A percentile compares a stretch with the other conserved stretches of the same genome.
Conservation (phyloP, 1,284 basidiomycete genomes). For the Ceraceosorus guamensis region DNA sequence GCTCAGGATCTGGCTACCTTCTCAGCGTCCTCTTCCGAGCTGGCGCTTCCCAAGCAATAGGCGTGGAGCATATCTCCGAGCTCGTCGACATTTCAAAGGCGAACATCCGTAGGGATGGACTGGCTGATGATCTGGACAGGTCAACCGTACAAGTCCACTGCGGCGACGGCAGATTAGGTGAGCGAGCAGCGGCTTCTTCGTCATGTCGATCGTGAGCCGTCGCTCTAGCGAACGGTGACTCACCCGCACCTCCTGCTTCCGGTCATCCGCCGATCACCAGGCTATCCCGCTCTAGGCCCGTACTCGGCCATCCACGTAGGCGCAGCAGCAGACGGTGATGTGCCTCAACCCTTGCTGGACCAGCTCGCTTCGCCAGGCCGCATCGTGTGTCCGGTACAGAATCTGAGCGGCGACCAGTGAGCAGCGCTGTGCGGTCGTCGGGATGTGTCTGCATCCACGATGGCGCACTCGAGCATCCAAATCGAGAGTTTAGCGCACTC, state of each 20-base stretch:
- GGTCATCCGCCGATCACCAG: constrained; percentile 10
- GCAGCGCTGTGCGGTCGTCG: neutral
- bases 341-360: constrained; percentile 64
- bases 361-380: constrained; percentile 71
- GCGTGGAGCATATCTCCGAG: constrained; percentile 74
- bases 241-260: neutral
- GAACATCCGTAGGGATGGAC: constrained; percentile 67
- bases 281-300: constrained; percentile 55
- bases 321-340: constrained; percentile 64
- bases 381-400: constrained; percentile 89
- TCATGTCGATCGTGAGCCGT: too few relatives aligned
- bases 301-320: constrained; percentile 91
- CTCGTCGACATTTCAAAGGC: constrained; percentile 57
- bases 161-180: constrained; percentile 75
- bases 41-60: constrained; percentile 57
- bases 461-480: neutral
- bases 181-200: constrained; percentile 1
- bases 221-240: neutral
- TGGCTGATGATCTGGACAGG: constrained; percentile 55
- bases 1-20: constrained; percentile 34
- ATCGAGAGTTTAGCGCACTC: neutral
- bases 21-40: constrained; percentile 35
- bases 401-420: constrained; percentile 25
- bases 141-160: constrained; percentile 60
- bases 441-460: neutral